Conservation (phyloP, 352 stramenopile species). For the Phytophthora meadii region DNA sequence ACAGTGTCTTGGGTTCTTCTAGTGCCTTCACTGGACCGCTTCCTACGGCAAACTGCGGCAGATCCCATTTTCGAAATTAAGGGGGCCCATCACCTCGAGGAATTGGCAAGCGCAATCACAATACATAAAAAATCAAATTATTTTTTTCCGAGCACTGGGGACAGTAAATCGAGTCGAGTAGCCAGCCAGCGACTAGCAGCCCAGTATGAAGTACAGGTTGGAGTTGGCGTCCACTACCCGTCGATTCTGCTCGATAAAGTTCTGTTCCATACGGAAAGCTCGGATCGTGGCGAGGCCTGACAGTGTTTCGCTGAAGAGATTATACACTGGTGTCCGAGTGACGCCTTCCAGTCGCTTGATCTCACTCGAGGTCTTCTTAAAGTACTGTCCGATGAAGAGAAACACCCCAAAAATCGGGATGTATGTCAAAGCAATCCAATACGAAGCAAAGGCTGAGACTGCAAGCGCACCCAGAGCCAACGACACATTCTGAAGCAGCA, state of each 20-base stretch:
- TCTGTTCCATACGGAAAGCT: slow-evolving; percentile 48
- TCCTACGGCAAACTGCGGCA: no score
- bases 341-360: slow-evolving; percentile 95
- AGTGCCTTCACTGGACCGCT: no score
- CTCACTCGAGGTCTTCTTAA: slow-evolving; percentile 80
- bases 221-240: slow-evolving; percentile 49
- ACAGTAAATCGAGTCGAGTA: slow-evolving; percentile 89
- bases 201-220: slow-evolving; percentile 49
- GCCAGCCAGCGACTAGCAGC: slow-evolving; percentile 91
- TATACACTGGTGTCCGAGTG: slow-evolving; percentile 88
- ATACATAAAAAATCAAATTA: no score
- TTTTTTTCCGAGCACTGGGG: no score
- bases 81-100: no score
- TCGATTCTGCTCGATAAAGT: slow-evolving; percentile 48
- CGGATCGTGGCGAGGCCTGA: slow-evolving; percentile 92
- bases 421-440: slow-evolving; percentile 53
- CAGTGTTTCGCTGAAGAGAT: slow-evolving; percentile 92
- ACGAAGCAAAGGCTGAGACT: slow-evolving; percentile 50
- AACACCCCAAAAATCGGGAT: slow-evolving; percentile 51
- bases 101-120: no score
- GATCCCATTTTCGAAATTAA: no score
- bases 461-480: slow-evolving; percentile 41
- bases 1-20: no score
- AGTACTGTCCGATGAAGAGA: slow-evolving; percentile 87
- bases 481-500: slow-evolving; percentile 31